Evolutionary conservation across 1,139 yeast species (phyloP).

Genomic region (Meyerozyma guilliermondii): DNA sequence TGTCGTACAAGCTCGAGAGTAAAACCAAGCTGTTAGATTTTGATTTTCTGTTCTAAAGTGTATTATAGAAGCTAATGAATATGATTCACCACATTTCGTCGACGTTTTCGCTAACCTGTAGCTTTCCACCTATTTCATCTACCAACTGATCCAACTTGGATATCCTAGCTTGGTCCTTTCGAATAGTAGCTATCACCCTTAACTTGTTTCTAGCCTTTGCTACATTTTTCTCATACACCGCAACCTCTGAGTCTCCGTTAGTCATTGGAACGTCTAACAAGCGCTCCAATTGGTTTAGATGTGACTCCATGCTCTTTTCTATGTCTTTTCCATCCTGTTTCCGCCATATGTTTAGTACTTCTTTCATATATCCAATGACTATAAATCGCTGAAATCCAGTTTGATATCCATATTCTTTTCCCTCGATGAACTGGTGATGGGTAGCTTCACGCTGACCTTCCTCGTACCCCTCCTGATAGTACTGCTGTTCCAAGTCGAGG

Average conservation of each 20-base stretch:
- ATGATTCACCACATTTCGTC: slow-evolving; percentile 41
- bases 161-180: slow-evolving; percentile 8
- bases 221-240: slow-evolving; percentile 39
- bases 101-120: slow-evolving; percentile 35
- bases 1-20: slow-evolving; percentile 42
- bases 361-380: slow-evolving; percentile 59
- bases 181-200: slow-evolving; percentile 32
- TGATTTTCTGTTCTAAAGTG: slow-evolving; percentile 27
- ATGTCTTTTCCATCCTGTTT: slow-evolving; percentile 13
- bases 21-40: slow-evolving; percentile 33
- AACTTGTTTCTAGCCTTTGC: slow-evolving; percentile 49
- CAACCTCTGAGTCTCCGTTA: slow-evolving; percentile 43
- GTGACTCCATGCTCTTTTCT: slow-evolving; percentile 17
- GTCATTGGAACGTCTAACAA: slow-evolving; percentile 22
- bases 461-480: slow-evolving; percentile 55
- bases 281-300: slow-evolving; percentile 24
- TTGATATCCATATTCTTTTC: slow-evolving; percentile 74
- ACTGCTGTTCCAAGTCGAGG: slow-evolving; percentile 50
- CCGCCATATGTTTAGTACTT: slow-evolving; percentile 43
- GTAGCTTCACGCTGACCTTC: slow-evolving; percentile 50
- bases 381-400: slow-evolving; percentile 71
- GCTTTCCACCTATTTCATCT: slow-evolving; percentile 33
- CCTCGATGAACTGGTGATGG: slow-evolving; percentile 49
- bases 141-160: slow-evolving; percentile 29
- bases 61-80: not conserved